Conservation (phyloP, 345 rosid genomes). For the Hibiscus mutabilis region DNA sequence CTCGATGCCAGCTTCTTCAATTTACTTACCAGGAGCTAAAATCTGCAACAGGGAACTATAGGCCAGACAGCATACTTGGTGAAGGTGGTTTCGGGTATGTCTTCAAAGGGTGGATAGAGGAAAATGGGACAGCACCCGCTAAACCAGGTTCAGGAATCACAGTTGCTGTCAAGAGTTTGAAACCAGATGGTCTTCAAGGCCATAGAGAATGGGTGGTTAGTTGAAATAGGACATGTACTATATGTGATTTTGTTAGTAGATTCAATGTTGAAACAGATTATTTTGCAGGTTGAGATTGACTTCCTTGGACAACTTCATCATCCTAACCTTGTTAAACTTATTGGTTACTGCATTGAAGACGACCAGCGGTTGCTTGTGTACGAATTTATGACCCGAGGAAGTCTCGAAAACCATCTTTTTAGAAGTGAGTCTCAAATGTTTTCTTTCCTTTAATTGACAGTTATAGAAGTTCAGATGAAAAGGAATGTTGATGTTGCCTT, state of each 20-base stretch:
- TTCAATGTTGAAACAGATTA: conserved; percentile 16
- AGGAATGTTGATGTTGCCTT: conserved; percentile 22
- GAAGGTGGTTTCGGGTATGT: conserved; percentile 86
- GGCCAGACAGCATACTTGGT: conserved; percentile 82
- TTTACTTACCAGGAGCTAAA: conserved; percentile 68
- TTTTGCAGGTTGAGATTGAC: conserved; percentile 85
- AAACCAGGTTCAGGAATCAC: conserved; percentile 81
- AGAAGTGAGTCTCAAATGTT: conserved; percentile 61
- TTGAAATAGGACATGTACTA: too few species aligned
- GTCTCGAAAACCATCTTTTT: conserved; percentile 96
- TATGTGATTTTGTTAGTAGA: conserved; percentile 38
- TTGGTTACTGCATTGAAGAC: conserved; percentile 87
- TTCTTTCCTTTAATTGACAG: background rate
- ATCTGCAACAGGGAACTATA: conserved; percentile 74
- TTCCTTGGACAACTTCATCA: conserved; percentile 94
- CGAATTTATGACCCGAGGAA: conserved; percentile 96
- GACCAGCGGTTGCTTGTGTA: conserved; percentile 91
- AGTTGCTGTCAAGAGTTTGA: conserved; percentile 79
- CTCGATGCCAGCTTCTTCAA: conserved; percentile 50
- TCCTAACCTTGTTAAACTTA: conserved; percentile 87
- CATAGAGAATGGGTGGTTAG: conserved; percentile 90
- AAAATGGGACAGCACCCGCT: conserved; percentile 71
- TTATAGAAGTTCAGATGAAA: background rate
- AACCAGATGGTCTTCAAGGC: conserved; percentile 88
- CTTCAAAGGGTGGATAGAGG: conserved; percentile 82